Evolutionary conservation across 129 eudicot species (phyloP), one percentile per base, ranked within the genome.

Genomic region (Mikania micrantha): DNA sequence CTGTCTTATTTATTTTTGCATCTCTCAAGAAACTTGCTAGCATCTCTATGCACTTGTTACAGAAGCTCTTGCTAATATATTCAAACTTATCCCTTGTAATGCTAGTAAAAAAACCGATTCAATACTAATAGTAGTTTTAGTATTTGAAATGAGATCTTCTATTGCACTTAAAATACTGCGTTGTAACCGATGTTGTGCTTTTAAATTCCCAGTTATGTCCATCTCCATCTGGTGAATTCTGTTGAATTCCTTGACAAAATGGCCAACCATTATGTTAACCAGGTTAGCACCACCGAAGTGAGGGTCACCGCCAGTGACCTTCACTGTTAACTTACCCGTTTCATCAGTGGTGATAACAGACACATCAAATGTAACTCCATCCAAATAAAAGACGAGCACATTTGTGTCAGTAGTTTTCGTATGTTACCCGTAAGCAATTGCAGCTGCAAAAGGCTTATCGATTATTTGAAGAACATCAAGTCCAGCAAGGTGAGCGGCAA

Each of bases 231-330:
- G n/a, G 60, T 78, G 12, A 35, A 74, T 74, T 71, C 75, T 74
- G 45, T 70, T 70, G 45, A 82, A 74, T 70, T 78, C 75, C 58
- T 66, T 56, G 3, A 78, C 63, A 31, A 78, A 78, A 41, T 74
- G 72, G 9, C 74, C 73, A 35, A 82, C 76, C 81, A 82, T 57
- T 16, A 73, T 32, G 45, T 74, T 70, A 56, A 73, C 86, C n/a
- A 82, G 74, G 13, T 81, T 82, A 32, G 72, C 79, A 1, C 85
- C 85, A 28, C 82, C 85, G 8, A 77, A 78, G 60, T 81, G 79
- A 44, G 79, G 60, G 24, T 77, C 79, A 17, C 85, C 85, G 3
- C 76, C 73, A 0, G 67, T 74, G 5, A 79, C 58, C 66, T 72
- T 77, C 11, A 81, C 85, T 32, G 47, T 61, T 19, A 80, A 65